Percentiles rank a stretch among this genome's conserved stretches.
Conservation (phyloP, 2,329 filamentous ascomycete genomes). For the Paraphaeosphaeria minitans region DNA sequence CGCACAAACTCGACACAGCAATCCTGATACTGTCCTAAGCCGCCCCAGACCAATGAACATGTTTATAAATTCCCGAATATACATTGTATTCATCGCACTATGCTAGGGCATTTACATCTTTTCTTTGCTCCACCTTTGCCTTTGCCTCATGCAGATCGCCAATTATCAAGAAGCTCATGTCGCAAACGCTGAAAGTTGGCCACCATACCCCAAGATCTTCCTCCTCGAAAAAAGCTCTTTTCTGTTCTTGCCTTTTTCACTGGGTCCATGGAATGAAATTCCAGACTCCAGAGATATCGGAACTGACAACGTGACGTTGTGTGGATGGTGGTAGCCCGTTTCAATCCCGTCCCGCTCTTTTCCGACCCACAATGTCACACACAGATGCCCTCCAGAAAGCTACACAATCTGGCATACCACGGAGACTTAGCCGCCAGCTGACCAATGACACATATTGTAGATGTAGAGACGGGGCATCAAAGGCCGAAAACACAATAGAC, state of each 20-base stretch:
- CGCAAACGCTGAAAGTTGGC: neutral
- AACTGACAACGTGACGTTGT: neutral
- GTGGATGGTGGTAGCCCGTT: neutral
- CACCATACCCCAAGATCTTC: neutral
- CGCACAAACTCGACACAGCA: too few species aligned
- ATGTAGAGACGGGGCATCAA: too few species aligned
- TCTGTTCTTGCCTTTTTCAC: neutral
- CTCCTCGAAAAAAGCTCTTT: neutral
- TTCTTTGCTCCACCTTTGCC: neutral
- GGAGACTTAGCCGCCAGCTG: neutral
- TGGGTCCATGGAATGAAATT: neutral
- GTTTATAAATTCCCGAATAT: too few species aligned
- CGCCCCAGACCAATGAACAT: too few species aligned
- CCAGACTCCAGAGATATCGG: neutral
- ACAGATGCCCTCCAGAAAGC: neutral
- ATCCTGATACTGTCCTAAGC: neutral
- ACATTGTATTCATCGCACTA: neutral
- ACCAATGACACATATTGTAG: neutral
- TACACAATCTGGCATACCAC: neutral
- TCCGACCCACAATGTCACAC: neutral
- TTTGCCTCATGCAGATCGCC: neutral
- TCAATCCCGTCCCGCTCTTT: neutral
- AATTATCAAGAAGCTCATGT: neutral
- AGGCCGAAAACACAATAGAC: neutral
- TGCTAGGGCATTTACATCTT: neutral